Percentiles rank a stretch among this genome's conserved stretches.
These are phyloP conservation scores for Kuraishia capsulata DNA, from an alignment of 805 yeast species.

Conservation along the genomic window DNA sequence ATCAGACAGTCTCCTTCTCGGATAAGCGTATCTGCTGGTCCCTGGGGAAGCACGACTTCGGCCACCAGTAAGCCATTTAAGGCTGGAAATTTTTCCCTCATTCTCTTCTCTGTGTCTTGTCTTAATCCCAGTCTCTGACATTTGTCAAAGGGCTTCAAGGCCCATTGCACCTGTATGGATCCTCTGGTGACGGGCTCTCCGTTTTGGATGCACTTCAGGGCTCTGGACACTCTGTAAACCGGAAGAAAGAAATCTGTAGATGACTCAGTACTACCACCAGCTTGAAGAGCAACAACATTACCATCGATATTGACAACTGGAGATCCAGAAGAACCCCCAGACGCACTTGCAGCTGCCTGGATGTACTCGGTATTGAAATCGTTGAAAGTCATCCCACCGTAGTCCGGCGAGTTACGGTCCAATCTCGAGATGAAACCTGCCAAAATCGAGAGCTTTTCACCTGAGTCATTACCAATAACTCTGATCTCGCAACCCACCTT, in stretches of 20 bases:
- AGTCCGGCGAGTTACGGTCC: constrained; percentile 92
- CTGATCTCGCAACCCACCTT: constrained; percentile 89
- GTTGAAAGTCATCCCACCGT: constrained; percentile 79
- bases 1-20: constrained; percentile 83
- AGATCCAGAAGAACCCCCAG: constrained; percentile 94
- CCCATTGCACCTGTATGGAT: constrained; percentile 87
- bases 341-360: constrained; percentile 93
- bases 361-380: constrained; percentile 92
- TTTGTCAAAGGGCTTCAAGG: constrained; percentile 78
- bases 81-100: constrained; percentile 62
- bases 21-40: constrained; percentile 67
- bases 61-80: constrained; percentile 79
- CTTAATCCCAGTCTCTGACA: constrained; percentile 83
- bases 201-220: constrained; percentile 63
- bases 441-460: constrained; percentile 82
- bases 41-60: constrained; percentile 71
- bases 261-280: constrained; percentile 88
- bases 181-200: constrained; percentile 67
- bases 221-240: constrained; percentile 72
- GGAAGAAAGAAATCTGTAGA: constrained; percentile 92
- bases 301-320: constrained; percentile 93
- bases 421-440: constrained; percentile 80
- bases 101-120: constrained; percentile 58
- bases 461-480: constrained; percentile 95
- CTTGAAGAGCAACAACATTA: constrained; percentile 82